Base-by-base conservation (phyloP, 495 filamentous ascomycete species). In the Tuber borchii region DNA sequence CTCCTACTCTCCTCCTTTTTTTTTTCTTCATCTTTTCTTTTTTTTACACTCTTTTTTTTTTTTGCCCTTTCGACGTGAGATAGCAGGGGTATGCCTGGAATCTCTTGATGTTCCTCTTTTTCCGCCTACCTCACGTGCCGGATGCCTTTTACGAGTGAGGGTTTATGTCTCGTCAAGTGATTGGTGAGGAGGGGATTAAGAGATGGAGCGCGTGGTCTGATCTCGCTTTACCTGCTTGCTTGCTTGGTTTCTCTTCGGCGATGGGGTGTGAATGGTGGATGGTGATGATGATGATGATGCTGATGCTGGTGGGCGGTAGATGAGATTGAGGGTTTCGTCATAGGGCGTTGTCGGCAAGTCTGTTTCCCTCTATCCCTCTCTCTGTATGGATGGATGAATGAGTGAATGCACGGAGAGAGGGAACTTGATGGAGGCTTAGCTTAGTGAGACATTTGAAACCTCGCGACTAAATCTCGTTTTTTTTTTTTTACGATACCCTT, bases 101-200 rank as follows among this genome's bases (percentile, higher is more conserved):
- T 40, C 39, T 40, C 39, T 6, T 2, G 1, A 1, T 8, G 8
- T 9, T 9, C 6, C 17, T 9, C n/a, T 9, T 22, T 26, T 26
- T 65, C 56, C 16, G 56, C 56, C 56, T 65, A 17, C 56, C 56
- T 65, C 56, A 65, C 56, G 56, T 65, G 56, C 26, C 56, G 56
- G 26, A 31, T 34, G 56, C 56, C 56, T 65, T 65, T 65, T 65
- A 7, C 56, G 56, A 65, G 56, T 65, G 56, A 65, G 56, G 26
- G 14, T 6, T 65, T 8, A 2, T 65, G 56, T 34, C 34, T 65
- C 16, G 17, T 34, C n/a, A 10, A 65, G 3, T 34, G 56, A 65
- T 65, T 65, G 56, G 56, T 5, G 12, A 8, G 26, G 56, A 65
- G 26, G 9, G 2, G 4, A 4, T 26, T 10, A 31, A 10, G 26